phyloP scores from a whole-genome alignment of 2,329 filamentous ascomycete species.

The Aureobasidium sp. region DNA sequence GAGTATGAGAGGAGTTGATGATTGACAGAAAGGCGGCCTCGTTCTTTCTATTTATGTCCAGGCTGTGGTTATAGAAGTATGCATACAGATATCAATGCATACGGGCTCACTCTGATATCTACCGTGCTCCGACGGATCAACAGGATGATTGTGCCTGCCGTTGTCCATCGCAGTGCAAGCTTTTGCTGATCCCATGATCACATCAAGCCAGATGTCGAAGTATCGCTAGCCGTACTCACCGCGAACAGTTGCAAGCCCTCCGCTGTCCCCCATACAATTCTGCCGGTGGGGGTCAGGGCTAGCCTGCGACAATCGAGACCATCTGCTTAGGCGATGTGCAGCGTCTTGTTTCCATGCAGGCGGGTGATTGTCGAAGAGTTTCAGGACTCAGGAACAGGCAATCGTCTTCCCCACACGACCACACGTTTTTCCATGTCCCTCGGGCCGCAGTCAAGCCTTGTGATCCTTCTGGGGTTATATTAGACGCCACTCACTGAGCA shows the following conservation, averaged over 20 bases:
- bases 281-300: neutral
- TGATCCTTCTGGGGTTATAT: neutral
- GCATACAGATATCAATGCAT: neutral
- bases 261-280: neutral
- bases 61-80: neutral
- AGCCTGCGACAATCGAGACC: neutral
- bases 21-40: neutral
- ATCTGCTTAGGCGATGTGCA: neutral
- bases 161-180: neutral
- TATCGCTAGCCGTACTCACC: neutral
- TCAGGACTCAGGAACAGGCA: conserved; percentile 2
- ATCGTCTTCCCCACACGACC: neutral
- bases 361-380: neutral
- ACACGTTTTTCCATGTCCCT: conserved; percentile 4
- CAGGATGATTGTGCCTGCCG: conserved; percentile 2
- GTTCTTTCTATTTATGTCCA: neutral
- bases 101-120: neutral
- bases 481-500: neutral
- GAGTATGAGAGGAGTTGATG: neutral
- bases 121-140: neutral
- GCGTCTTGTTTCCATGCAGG: neutral
- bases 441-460: conserved; percentile 8
- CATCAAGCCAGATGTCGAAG: neutral
- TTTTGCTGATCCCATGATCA: neutral
- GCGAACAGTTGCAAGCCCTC: neutral